Conservation (phyloP, 768 basidiomycete species). For the Rossbeevera mucosa region DNA sequence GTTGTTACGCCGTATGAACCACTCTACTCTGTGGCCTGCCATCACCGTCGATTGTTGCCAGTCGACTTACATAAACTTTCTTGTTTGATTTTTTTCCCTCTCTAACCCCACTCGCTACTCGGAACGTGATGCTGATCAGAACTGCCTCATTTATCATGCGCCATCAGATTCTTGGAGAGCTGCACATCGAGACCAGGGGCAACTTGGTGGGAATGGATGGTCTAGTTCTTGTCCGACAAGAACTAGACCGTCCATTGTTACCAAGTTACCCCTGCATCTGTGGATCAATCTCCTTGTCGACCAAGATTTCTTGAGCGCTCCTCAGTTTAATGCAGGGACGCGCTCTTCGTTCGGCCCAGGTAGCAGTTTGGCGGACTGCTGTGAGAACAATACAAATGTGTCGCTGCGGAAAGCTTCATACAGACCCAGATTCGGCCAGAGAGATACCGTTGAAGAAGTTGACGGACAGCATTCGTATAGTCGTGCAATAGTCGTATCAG, state of each 20-base stretch:
- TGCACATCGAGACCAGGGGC: constrained; percentile 4
- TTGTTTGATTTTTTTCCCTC: constrained; percentile 1
- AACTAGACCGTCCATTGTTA: too few species aligned
- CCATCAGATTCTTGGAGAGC: background rate
- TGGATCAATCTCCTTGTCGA: constrained; percentile 10
- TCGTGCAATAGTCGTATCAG: too few species aligned
- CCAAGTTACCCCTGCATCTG: too few species aligned
- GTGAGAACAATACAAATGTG: background rate
- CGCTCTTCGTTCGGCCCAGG: background rate
- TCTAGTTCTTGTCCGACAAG: constrained; percentile 4
- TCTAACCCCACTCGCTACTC: background rate
- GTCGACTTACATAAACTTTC: constrained; percentile 1
- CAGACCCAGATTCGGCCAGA: too few species aligned
- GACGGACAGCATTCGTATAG: too few species aligned
- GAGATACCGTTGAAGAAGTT: too few species aligned
- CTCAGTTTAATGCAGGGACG: background rate
- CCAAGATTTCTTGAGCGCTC: background rate
- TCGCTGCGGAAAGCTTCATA: too few species aligned
- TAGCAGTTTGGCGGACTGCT: constrained; percentile 7
- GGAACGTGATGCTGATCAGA: background rate
- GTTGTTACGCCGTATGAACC: background rate
- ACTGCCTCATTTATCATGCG: background rate
- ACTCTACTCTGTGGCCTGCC: background rate
- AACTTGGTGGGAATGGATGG: background rate
- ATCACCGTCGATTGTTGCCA: background rate